phyloP scores from a whole-genome alignment of 768 basidiomycete species.

The Trametes elegans region DNA sequence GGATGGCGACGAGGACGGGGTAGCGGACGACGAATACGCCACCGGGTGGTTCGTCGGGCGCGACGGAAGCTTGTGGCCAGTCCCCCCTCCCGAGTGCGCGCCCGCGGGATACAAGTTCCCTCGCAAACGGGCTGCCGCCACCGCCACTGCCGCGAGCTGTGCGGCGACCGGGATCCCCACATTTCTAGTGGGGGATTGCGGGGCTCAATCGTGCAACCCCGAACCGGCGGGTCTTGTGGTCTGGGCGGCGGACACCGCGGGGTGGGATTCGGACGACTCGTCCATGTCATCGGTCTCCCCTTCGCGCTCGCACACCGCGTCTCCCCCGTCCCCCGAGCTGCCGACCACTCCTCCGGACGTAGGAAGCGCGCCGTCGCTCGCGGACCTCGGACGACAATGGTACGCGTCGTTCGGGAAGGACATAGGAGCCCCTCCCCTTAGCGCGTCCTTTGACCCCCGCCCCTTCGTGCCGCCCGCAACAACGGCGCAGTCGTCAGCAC shows the following conservation, averaged over 20 bases:
- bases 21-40: not conserved
- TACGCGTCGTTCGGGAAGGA: conserved; percentile 5
- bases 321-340: not conserved
- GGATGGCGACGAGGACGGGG: not conserved
- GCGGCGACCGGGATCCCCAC: too few species aligned
- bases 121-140: not conserved
- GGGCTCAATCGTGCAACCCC: too few species aligned
- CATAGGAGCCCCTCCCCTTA: too few species aligned
- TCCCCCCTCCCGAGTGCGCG: conserved; percentile 2
- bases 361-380: not conserved
- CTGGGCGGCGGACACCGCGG: too few species aligned
- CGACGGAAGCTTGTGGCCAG: not conserved
- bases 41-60: conserved; percentile 2
- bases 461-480: too few species aligned
- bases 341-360: not conserved
- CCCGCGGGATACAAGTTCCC: not conserved
- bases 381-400: conserved; percentile 1
- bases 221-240: too few species aligned
- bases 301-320: not conserved
- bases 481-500: too few species aligned
- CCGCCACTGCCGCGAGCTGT: not conserved
- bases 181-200: too few species aligned
- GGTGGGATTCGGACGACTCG: too few species aligned
- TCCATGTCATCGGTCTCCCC: too few species aligned
- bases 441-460: too few species aligned